Conservation (phyloP, 2,329 filamentous ascomycete genomes). For the Tolypocladium paradoxum region DNA sequence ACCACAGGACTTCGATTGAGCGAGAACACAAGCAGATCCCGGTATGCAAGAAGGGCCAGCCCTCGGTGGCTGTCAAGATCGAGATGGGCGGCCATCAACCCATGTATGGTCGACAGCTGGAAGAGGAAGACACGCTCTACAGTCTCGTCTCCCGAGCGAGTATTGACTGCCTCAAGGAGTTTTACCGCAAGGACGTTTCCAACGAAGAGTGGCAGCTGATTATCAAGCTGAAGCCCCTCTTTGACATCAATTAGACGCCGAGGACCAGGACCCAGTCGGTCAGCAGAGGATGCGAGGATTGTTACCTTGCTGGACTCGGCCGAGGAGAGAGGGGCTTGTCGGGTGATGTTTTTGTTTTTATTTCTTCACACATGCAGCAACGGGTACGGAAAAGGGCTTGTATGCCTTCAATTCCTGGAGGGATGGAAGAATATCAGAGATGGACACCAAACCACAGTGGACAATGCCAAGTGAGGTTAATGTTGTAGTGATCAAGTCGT, state of each 20-base stretch:
- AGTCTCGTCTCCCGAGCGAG: constrained; percentile 75
- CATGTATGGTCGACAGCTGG: constrained; percentile 85
- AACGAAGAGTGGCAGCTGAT: constrained; percentile 94
- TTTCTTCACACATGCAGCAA: neutral
- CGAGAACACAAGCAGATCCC: constrained; percentile 92
- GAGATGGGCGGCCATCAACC: constrained; percentile 89
- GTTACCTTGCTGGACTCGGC: neutral
- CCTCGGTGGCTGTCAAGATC: constrained; percentile 96
- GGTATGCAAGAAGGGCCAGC: constrained; percentile 89
- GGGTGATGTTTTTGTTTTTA: neutral
- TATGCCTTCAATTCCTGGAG: neutral
- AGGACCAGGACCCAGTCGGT: neutral
- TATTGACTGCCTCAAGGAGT: constrained; percentile 94
- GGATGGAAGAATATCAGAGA: neutral
- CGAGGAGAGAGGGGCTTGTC: neutral
- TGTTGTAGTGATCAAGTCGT: neutral
- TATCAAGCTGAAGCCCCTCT: constrained; percentile 88
- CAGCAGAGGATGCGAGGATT: neutral
- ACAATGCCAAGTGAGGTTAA: neutral
- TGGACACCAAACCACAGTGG: neutral
- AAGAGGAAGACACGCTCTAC: constrained; percentile 83
- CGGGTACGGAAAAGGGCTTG: neutral
- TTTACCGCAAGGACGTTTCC: constrained; percentile 75
- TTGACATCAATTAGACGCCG: constrained; percentile 62
- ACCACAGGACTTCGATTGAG: constrained; percentile 76